phyloP scores from a whole-genome alignment of 805 yeast species.

The Yamadazyma ubonensis region DNA sequence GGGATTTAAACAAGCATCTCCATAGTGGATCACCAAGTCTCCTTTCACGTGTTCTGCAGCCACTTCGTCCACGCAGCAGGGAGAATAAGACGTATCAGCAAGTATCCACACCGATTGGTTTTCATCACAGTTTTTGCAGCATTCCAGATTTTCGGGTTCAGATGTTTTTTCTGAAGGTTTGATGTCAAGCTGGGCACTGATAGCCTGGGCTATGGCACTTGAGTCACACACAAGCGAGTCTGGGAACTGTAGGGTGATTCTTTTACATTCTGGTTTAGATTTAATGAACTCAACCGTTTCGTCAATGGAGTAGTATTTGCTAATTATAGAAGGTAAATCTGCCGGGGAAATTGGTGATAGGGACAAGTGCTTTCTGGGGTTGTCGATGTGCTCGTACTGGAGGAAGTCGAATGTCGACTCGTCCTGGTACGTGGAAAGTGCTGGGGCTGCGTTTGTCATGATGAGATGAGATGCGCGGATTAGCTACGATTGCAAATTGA shows the following conservation, averaged over 20 bases:
- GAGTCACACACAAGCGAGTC: slow-evolving; percentile 79
- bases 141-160: neutral
- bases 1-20: slow-evolving; percentile 89
- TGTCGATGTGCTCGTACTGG: slow-evolving; percentile 19
- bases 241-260: slow-evolving; percentile 87
- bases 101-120: slow-evolving; percentile 55
- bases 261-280: slow-evolving; percentile 31
- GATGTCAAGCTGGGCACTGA: neutral
- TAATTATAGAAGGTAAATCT: slow-evolving; percentile 34
- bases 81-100: slow-evolving; percentile 93
- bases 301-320: slow-evolving; percentile 55
- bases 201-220: slow-evolving; percentile 6
- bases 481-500: too few relatives aligned
- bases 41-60: slow-evolving; percentile 92
- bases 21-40: slow-evolving; percentile 87
- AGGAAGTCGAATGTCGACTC: slow-evolving; percentile 46
- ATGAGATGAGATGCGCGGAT: slow-evolving; percentile 8
- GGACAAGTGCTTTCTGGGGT: slow-evolving; percentile 26
- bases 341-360: slow-evolving; percentile 17
- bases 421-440: slow-evolving; percentile 71
- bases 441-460: slow-evolving; percentile 51
- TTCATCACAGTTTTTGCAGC: neutral
- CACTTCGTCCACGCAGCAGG: slow-evolving; percentile 95
- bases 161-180: neutral
- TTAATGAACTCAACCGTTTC: slow-evolving; percentile 44